Percentiles rank a stretch among this genome's conserved stretches.
Conservation (phyloP, 345 rosid genomes). For the Ceriops decandra region DNA sequence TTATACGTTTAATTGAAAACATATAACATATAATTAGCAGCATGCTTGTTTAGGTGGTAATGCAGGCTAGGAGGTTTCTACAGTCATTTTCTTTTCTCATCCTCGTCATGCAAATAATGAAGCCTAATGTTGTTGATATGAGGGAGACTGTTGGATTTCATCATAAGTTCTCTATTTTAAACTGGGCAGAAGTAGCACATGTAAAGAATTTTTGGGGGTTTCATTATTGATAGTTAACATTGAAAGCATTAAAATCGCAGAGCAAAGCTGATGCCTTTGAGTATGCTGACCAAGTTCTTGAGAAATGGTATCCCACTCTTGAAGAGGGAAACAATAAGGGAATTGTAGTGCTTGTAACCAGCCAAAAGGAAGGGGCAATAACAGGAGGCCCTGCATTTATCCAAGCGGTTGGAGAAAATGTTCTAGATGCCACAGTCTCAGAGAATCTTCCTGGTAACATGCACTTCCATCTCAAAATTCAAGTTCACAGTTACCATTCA, state of each 20-base stretch:
- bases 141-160: neutral
- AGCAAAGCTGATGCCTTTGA: constrained; percentile 99
- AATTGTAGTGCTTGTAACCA: constrained; percentile 81
- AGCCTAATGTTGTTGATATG: too few relatives aligned
- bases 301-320: constrained; percentile 84
- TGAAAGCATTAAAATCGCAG: constrained; percentile 39
- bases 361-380: constrained; percentile 95
- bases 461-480: constrained; percentile 9
- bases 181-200: neutral
- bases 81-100: too few relatives aligned
- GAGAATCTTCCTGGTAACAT: constrained; percentile 89
- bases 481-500: neutral
- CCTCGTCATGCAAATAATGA: too few relatives aligned
- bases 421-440: constrained; percentile 85
- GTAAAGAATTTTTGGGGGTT: constrained; percentile 1
- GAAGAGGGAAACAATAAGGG: constrained; percentile 92
- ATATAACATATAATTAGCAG: too few relatives aligned
- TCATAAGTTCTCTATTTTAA: neutral
- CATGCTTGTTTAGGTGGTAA: too few relatives aligned
- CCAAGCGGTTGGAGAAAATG: constrained; percentile 77
- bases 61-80: too few relatives aligned
- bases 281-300: constrained; percentile 94
- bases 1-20: too few relatives aligned
- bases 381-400: constrained; percentile 94
- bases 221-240: constrained; percentile 4